A percentile compares a stretch with the other conserved stretches of the same genome.
Conservation (phyloP, 2,329 filamentous ascomycete species). For the Grosmannia penicillata region DNA sequence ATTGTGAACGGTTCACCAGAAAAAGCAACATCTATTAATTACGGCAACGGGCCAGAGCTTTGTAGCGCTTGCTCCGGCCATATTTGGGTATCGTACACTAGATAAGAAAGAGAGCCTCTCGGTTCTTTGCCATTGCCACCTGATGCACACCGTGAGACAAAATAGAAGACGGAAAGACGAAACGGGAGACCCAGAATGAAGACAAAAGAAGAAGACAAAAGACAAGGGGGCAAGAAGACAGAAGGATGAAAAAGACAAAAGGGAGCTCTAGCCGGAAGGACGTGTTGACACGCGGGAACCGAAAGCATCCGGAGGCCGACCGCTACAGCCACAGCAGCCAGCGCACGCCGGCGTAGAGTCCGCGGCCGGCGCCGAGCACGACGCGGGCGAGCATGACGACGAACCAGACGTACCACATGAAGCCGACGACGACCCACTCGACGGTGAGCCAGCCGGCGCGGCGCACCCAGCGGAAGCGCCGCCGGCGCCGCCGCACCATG, state of each 20-base stretch:
- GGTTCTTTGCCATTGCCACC: no score
- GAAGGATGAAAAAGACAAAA: not conserved
- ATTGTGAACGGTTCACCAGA: no score
- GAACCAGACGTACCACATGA: conserved; percentile 93
- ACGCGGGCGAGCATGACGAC: conserved; percentile 64
- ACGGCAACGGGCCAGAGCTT: no score
- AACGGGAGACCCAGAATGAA: not conserved
- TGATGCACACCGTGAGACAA: no score
- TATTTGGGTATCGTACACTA: no score
- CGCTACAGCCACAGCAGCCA: conserved; percentile 73
- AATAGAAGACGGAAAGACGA: not conserved
- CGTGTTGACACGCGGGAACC: no score
- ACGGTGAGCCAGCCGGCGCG: conserved; percentile 66
- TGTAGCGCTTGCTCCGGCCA: no score
- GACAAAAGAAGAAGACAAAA: not conserved
- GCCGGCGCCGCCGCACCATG: conserved; percentile 53
- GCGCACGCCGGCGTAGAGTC: conserved; percentile 41
- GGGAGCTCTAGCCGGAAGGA: no score
- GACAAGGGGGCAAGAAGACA: not conserved
- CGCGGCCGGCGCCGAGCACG: conserved; percentile 46
- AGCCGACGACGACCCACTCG: conserved; percentile 75
- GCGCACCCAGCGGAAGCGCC: conserved; percentile 58
- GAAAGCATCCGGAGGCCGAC: not conserved
- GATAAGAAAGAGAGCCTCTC: no score
- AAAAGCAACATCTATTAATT: no score